Base-by-base conservation (phyloP, 306 rosid species). In the Vigna angularis region DNA sequence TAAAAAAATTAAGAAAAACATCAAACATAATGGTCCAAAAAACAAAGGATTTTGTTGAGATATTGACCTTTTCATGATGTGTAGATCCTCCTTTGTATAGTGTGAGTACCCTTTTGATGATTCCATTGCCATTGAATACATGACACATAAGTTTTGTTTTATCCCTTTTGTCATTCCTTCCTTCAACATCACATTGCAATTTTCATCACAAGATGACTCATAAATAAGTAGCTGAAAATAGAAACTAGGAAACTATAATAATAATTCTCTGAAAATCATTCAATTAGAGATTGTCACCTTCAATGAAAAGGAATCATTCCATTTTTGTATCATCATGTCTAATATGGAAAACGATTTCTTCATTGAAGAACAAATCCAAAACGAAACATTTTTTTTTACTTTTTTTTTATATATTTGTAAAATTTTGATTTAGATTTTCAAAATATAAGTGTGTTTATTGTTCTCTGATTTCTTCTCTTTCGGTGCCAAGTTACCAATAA, bases 51-150 rank as follows among this genome's bases (percentile, higher is more conserved):
- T 50, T 82, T 51, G 22, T 70, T 66, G 52, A 58, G 26, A 58
- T 7, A 69, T 71, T 79, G 81, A 55, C 83, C 76, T 83, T 67
- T 77, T 73, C 76, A 69, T 63, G 66, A 76, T 55, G 81, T n/a
- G 15, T 42, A 75, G 65, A 57, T 72, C 71, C 66, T 48, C 51
- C 24, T 62, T 59, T 61, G 68, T 32, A 9, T 70, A 12, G 59
- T 11, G 79, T 42, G 64, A 9, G 40, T 53, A 53, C 28, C 62
- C 11, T 78, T 69, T 40, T 1, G 28, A 15, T 75, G 80, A 57
- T 79, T 81, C 75, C 48, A 69, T 73, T 36, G 74, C 81, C 69
- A 48, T 74, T 73, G 64, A 51, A 45, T 57, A 50, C 53, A 36
- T 66, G 66, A 70, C 53, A 26, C 50, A 70, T 12, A 30, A 10